Conservation (phyloP, 331 rosid species). For the Acacia concinna region DNA sequence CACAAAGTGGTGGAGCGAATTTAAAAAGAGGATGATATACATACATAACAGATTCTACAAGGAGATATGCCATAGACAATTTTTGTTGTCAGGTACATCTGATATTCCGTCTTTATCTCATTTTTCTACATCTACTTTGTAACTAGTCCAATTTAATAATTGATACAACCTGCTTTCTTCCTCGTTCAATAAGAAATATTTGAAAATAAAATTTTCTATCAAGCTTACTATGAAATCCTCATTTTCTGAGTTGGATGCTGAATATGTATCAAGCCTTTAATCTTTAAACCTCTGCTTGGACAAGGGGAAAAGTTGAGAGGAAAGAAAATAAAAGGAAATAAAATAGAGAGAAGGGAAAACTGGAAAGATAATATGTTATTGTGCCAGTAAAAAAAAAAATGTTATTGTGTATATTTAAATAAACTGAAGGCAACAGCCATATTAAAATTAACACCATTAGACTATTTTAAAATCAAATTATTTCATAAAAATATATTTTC, state of each 20-base stretch:
- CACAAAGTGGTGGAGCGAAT: background rate
- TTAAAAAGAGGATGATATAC: background rate
- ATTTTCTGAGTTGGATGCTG: background rate
- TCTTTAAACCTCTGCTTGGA: too few relatives aligned
- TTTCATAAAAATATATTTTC: too few relatives aligned
- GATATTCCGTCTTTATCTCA: background rate
- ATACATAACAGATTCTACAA: background rate
- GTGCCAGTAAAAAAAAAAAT: too few relatives aligned
- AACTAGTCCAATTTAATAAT: background rate
- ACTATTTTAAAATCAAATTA: too few relatives aligned
- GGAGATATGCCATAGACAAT: background rate
- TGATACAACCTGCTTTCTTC: background rate
- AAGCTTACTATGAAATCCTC: background rate
- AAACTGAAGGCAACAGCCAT: too few relatives aligned
- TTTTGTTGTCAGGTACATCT: background rate
- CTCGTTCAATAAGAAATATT: background rate
- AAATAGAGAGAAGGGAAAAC: too few relatives aligned
- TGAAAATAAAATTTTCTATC: background rate
- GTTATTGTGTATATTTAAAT: too few relatives aligned
- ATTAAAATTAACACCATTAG: too few relatives aligned
- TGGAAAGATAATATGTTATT: too few relatives aligned
- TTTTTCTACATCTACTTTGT: background rate
- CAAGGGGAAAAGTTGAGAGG: too few relatives aligned
- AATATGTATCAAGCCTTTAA: too few relatives aligned
- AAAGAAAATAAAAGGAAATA: too few relatives aligned